Base-by-base conservation (phyloP, 108 stramenopile species). In the Skeletonema marinoi region DNA sequence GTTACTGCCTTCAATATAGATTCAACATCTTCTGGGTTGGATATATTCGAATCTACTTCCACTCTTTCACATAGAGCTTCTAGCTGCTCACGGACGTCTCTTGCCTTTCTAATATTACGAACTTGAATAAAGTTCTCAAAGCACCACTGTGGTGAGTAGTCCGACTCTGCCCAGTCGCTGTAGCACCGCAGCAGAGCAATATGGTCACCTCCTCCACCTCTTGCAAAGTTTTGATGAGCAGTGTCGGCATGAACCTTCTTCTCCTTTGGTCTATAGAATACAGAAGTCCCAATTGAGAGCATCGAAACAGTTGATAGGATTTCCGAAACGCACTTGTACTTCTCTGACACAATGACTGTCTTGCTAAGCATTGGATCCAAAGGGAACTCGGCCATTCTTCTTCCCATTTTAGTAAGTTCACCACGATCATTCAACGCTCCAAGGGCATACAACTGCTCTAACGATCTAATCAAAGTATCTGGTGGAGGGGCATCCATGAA, bases 341-440 rank as follows among this genome's bases (percentile, higher is more conserved):
- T 95, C 86, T 99, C 99, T 4, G 95, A 89, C 6, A 91, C 94
- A 65, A 99, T 94, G 21, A 99, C 88, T 51, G 86, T 81, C 83
- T 99, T 99, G 82, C 95, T 95, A 7, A 98, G 88, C 98, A 98
- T 98, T 0, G 99, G 99, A 8, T 99, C 99, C 36, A 98, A 71
- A 0, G 99, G 99, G 75, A 99, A 99, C 84, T 99, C 99, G 21
- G 98, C 98, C 98, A 99, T 99, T 16, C 97, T 80, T 30, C 99
- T 87, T 21, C 99, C 99, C 29, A 99, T 89, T 78, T 99, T 98
- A 1, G 99, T 99, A 61, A 99, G 85, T 80, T 98, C 98, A 16
- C 99, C 99, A 17, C 89, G 80, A 75, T 99, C 98, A 71, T 99
- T 99, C 68, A 99, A 76, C 21, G 99, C 98, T n/a, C 98, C 99